phyloP scores from a whole-genome alignment of 306 rosid species.

The Acacia melanoxylon region DNA sequence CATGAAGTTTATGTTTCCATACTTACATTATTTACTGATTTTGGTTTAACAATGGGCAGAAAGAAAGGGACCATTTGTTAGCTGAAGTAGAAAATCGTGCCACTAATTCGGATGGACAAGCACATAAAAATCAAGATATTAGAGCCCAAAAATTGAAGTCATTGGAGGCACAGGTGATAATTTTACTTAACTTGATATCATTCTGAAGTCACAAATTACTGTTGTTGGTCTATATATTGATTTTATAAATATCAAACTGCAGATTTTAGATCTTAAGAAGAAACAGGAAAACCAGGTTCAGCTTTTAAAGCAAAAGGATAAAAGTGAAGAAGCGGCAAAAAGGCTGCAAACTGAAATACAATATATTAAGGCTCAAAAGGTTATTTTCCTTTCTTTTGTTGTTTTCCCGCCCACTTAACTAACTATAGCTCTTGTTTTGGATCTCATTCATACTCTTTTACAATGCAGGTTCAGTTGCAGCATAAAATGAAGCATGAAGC shows the following conservation, averaged over 20 bases:
- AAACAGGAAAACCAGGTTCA: constrained; percentile 82
- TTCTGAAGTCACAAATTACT: constrained; percentile 24
- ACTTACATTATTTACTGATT: constrained; percentile 32
- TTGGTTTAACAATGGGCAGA: constrained; percentile 46
- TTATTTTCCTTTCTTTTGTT: constrained; percentile 28
- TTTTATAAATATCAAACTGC: constrained; percentile 31
- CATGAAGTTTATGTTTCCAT: constrained; percentile 13
- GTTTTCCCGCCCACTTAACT: not conserved
- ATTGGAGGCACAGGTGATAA: constrained; percentile 65
- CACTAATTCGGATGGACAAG: constrained; percentile 54
- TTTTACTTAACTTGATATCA: constrained; percentile 15
- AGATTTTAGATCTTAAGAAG: constrained; percentile 78
- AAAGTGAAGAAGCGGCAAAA: constrained; percentile 82
- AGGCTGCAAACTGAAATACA: constrained; percentile 81
- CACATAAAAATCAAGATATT: constrained; percentile 56
- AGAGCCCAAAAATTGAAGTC: constrained; percentile 65
- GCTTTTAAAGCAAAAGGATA: constrained; percentile 70
- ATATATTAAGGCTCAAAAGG: constrained; percentile 77
- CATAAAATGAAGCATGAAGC: constrained; percentile 83
- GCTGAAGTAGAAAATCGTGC: constrained; percentile 70
- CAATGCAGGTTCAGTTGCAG: constrained; percentile 72
- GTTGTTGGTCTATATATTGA: constrained; percentile 9
- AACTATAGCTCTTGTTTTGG: constrained; percentile 3
- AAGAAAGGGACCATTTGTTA: constrained; percentile 69
- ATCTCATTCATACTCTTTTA: constrained; percentile 24